Conservation (phyloP, 2,329 filamentous ascomycete species). For the Diaporthe aspalathi region DNA sequence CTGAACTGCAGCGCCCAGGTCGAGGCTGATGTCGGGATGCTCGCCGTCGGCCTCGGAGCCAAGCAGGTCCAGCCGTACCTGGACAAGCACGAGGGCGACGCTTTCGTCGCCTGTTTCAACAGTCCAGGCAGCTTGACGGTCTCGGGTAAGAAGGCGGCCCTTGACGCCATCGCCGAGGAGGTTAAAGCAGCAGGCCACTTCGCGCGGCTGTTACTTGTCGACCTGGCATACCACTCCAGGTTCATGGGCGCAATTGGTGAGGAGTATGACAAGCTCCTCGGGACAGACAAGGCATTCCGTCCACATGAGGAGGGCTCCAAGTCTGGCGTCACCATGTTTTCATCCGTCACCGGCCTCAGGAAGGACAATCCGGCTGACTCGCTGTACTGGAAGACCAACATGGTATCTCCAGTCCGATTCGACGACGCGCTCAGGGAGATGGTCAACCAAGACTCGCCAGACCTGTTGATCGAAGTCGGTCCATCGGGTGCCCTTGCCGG, state of each 20-base stretch:
- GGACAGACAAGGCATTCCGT: not conserved
- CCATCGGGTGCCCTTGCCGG: constrained; percentile 46
- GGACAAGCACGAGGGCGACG: constrained; percentile 39
- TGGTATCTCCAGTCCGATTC: constrained; percentile 16
- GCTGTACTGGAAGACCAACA: constrained; percentile 41
- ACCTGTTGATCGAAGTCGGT: constrained; percentile 46
- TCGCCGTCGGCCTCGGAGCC: constrained; percentile 45
- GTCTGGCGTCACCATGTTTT: not conserved
- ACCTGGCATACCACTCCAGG: not conserved
- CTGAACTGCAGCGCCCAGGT: not conserved
- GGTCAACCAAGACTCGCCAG: constrained; percentile 35
- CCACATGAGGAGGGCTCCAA: too few relatives aligned
- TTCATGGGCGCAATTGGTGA: not conserved
- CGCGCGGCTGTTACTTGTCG: not conserved
- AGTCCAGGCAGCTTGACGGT: constrained; percentile 46
- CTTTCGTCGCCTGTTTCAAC: constrained; percentile 44
- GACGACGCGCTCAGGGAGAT: constrained; percentile 5
- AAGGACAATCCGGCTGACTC: not conserved
- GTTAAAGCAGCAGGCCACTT: not conserved
- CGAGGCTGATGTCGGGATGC: constrained; percentile 47
- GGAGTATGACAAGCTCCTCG: not conserved
- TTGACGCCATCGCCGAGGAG: constrained; percentile 39
- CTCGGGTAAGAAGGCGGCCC: constrained; percentile 42
- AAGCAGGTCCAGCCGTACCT: constrained; percentile 40
- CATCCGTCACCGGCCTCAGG: not conserved